Evolutionary conservation across 345 rosid genomes (phyloP).

Genomic region (Chamaenerion angustifolium): DNA sequence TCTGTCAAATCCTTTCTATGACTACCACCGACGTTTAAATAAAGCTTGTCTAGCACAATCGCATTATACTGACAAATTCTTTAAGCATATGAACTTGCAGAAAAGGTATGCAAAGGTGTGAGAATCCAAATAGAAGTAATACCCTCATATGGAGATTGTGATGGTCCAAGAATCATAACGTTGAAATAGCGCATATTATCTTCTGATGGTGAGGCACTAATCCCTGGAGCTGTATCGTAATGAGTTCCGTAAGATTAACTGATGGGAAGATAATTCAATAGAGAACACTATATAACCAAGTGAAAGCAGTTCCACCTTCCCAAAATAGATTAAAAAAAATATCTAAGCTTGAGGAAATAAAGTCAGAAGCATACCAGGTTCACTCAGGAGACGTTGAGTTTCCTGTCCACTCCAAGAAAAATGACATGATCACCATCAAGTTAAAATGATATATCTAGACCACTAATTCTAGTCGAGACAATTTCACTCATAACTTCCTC

Average conservation of each 20-base stretch:
- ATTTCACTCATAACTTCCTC: neutral
- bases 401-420: conserved; percentile 19
- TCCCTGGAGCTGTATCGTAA: conserved; percentile 66
- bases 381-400: conserved; percentile 49
- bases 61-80: no score
- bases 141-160: conserved; percentile 99
- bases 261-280: no score
- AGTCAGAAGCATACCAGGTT: conserved; percentile 24
- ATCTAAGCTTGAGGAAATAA: no score
- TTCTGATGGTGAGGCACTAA: conserved; percentile 94
- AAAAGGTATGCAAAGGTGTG: no score
- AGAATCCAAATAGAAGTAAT: neutral
- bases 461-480: neutral
- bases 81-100: no score
- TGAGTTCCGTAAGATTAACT: neutral
- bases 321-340: no score
- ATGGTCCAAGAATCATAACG: conserved; percentile 93
- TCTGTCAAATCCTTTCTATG: no score
- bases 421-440: conserved; percentile 2
- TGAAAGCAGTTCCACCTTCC: no score
- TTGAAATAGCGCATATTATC: conserved; percentile 93
- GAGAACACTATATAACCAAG: no score
- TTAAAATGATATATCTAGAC: neutral
- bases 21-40: no score
- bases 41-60: no score